Evolutionary conservation across 768 basidiomycete species (phyloP).

Genomic region (Boletus insuetus): DNA sequence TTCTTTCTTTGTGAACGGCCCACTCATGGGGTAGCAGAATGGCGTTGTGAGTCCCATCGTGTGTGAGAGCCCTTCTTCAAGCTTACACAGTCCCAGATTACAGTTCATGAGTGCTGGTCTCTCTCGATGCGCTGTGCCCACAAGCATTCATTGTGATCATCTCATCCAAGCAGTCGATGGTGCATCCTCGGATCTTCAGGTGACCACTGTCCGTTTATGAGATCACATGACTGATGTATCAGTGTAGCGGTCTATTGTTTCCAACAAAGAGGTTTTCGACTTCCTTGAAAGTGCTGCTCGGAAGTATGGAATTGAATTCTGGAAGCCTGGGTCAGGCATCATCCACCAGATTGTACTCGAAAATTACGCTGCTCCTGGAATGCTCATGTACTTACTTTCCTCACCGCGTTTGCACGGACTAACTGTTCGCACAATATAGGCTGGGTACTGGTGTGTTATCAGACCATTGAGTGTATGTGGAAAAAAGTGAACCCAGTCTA

Average conservation of each 20-base stretch:
- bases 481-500: slow-evolving; percentile 5
- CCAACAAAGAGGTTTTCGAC: slow-evolving; percentile 96
- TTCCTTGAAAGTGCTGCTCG: slow-evolving; percentile 90
- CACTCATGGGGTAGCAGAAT: slow-evolving; percentile 49
- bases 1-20: not conserved
- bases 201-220: slow-evolving; percentile 25
- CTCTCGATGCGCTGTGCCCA: slow-evolving; percentile 76
- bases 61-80: not conserved
- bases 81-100: slow-evolving; percentile 45
- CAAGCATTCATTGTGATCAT: slow-evolving; percentile 97
- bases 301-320: slow-evolving; percentile 97
- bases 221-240: not conserved
- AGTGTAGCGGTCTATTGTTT: slow-evolving; percentile 71
- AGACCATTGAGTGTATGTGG: not conserved
- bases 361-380: slow-evolving; percentile 94
- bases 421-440: slow-evolving; percentile 41
- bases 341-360: slow-evolving; percentile 99
- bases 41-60: slow-evolving; percentile 59
- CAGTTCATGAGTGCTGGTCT: slow-evolving; percentile 99
- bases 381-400: slow-evolving; percentile 66
- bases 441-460: slow-evolving; percentile 68
- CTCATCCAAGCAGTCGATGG: slow-evolving; percentile 93
- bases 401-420: not conserved
- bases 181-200: slow-evolving; percentile 82
- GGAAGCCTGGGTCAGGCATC: slow-evolving; percentile 87